Evolutionary conservation across 805 yeast species (phyloP).

Genomic region (Suhomyces prunicola): DNA sequence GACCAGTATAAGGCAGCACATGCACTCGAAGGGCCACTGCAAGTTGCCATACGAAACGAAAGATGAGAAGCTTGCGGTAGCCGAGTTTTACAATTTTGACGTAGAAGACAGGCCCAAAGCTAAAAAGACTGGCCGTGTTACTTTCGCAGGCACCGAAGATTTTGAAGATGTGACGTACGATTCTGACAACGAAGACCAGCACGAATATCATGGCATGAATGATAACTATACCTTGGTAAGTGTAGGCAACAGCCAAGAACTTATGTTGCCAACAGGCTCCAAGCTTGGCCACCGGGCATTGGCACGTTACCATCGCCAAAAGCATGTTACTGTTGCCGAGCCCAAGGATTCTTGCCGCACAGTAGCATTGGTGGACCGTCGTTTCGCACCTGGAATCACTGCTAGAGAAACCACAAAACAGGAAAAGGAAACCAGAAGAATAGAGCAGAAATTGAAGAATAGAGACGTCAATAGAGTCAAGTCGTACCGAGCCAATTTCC

Average conservation of each 20-base stretch:
- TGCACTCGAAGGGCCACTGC: conserved; percentile 44
- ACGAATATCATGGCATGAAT: conserved; percentile 12
- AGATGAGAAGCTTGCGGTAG: conserved; percentile 33
- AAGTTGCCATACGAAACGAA: conserved; percentile 42
- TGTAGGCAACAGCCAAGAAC: conserved; percentile 55
- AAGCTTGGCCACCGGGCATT: conserved; percentile 80
- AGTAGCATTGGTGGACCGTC: conserved; percentile 70
- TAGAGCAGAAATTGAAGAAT: conserved; percentile 23
- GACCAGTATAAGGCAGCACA: conserved; percentile 44
- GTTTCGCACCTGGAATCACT: conserved; percentile 38
- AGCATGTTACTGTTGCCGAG: conserved; percentile 25
- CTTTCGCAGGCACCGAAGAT: conserved; percentile 6
- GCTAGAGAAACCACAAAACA: conserved; percentile 27
- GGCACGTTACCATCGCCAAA: conserved; percentile 69
- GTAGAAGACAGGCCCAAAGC: conserved; percentile 13
- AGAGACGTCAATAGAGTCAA: conserved; percentile 23
- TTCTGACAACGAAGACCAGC: conserved; percentile 12
- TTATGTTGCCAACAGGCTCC: conserved; percentile 73
- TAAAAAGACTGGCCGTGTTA: not conserved
- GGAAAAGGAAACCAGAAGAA: conserved; percentile 26
- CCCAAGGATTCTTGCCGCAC: conserved; percentile 68
- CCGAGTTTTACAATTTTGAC: conserved; percentile 38
- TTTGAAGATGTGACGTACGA: conserved; percentile 2
- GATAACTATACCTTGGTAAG: conserved; percentile 32
- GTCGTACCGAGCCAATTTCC: conserved; percentile 28